Evolutionary conservation across 768 basidiomycete genomes (phyloP), one percentile per base, ranked within the genome.

Genomic region (Leccinum pellstonianum): DNA sequence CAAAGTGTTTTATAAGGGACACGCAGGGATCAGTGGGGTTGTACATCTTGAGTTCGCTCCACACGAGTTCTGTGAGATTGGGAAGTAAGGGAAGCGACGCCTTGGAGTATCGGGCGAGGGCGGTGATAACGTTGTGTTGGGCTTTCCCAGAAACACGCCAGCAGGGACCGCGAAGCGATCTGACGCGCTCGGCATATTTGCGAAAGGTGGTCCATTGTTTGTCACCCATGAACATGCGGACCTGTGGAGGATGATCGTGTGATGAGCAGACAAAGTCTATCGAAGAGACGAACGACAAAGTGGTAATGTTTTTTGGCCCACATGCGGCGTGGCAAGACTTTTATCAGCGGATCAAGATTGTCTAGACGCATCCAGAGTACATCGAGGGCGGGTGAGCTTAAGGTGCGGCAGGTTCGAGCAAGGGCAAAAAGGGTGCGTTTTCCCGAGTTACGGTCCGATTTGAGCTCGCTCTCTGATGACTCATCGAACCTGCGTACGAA

Each of bases 301-400:
- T 61, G 59, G 14, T 57, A 65, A 27, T 52, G 63, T 55, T 62
- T 70, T 35, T 62, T 71, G 11, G 59, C 54, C 70, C 70, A 70
- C 64, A 70, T 69, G 27, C 66, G 64, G 1, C 62, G 58, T 10
- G 69, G 69, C 15, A 70, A 58, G 14, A 70, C 59, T 14, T 57
- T 68, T 19, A 70, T 70, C 51, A 70, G 52, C 0, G 69, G 69
- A 62, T 70, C 69, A 17, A 70, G 69, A 29, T 51, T 64, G n/a
- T 70, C 69, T 1, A 70, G 60, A 49, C 64, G 61, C 69, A 65
- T 65, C 71, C 71, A 73, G 6, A 74, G 64, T 1, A 43, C 57
- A 62, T 73, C 71, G n/a, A 73, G 27, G 1, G 71, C 64, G 2
- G 65, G 59, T n/a, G 27, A 55, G 27, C 62, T 66, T 48, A 72